Conservation (phyloP, 2,329 filamentous ascomycete species). For the Rhynchosporium graminicola region DNA sequence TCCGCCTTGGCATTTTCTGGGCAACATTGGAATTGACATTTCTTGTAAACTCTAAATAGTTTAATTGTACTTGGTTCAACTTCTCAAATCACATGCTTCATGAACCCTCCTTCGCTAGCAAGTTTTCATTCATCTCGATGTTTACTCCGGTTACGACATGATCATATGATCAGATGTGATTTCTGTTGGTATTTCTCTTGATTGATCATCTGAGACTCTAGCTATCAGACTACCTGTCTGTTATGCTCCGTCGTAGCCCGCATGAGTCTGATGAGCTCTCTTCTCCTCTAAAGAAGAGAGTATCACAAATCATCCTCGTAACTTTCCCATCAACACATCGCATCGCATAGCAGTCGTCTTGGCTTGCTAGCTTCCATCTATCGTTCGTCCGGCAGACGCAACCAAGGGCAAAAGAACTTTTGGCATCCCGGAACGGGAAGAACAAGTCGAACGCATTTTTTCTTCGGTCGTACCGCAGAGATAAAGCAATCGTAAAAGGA, state of each 20-base stretch:
- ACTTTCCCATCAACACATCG: conserved; percentile 24
- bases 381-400: conserved; percentile 5
- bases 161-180: neutral
- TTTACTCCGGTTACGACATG: no score
- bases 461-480: conserved; percentile 18
- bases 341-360: conserved; percentile 6
- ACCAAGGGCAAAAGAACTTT: conserved; percentile 14
- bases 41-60: neutral
- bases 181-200: conserved; percentile 2
- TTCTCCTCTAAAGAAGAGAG: neutral
- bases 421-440: conserved; percentile 3
- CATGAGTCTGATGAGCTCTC: conserved; percentile 20
- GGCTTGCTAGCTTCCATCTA: conserved; percentile 7
- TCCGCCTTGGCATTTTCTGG: neutral
- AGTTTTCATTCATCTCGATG: no score
- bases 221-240: neutral
- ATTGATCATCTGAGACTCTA: neutral
- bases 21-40: conserved; percentile 6
- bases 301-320: conserved; percentile 30
- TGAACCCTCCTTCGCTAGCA: no score
- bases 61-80: no score
- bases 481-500: conserved; percentile 20
- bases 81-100: no score
- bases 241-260: conserved; percentile 20
- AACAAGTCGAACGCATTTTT: conserved; percentile 8